These are phyloP conservation scores for Ricinus communis DNA, from an alignment of 345 rosid genomes.

Conservation along the genomic window DNA sequence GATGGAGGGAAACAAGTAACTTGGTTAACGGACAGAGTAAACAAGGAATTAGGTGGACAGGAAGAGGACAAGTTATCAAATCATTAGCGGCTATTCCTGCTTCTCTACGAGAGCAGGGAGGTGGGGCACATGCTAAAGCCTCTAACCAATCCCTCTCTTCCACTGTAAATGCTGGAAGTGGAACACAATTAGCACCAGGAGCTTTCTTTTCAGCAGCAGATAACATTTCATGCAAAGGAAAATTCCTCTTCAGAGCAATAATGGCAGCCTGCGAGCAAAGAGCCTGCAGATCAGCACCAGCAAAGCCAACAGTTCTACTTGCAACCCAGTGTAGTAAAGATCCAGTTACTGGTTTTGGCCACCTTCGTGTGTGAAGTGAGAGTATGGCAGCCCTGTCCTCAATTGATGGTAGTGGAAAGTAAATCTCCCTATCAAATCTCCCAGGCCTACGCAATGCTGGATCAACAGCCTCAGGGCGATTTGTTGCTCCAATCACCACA, in stretches of 20 bases:
- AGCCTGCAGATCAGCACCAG: conserved; percentile 98
- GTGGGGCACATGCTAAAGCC: conserved; percentile 85
- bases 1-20: conserved; percentile 73
- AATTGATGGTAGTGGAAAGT: conserved; percentile 87
- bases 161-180: conserved; percentile 77
- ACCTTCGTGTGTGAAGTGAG: conserved; percentile 78
- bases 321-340: conserved; percentile 84
- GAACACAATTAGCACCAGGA: conserved; percentile 52
- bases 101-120: conserved; percentile 94
- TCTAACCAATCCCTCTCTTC: conserved; percentile 97
- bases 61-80: conserved; percentile 78
- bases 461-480: conserved; percentile 97
- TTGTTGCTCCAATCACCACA: conserved; percentile 98
- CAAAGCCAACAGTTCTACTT: conserved; percentile 80
- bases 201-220: conserved; percentile 63
- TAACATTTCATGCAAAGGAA: conserved; percentile 81
- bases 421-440: conserved; percentile 92
- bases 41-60: conserved; percentile 75
- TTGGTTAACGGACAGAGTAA: conserved; percentile 62
- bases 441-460: conserved; percentile 99
- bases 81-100: conserved; percentile 89
- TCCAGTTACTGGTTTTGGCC: conserved; percentile 94
- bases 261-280: conserved; percentile 95
- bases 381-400: conserved; percentile 89
- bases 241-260: conserved; percentile 85